A percentile compares a stretch with the other conserved stretches of the same genome.
Evolutionary conservation across 1,284 basidiomycete genomes (phyloP).

Genomic region (Tilletia horrida): DNA sequence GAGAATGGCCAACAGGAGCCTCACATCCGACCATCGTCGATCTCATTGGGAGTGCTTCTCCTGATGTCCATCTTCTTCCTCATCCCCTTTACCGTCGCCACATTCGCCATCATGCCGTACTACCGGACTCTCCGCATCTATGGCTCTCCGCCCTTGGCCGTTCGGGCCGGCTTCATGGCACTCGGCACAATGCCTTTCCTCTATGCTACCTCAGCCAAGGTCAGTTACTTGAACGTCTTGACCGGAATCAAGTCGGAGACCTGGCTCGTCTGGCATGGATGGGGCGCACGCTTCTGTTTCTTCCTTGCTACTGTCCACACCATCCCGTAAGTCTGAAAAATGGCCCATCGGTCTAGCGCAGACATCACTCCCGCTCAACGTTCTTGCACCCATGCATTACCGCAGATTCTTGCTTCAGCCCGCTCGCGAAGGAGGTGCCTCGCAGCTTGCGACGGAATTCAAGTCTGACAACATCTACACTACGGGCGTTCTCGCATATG

Average conservation of each 20-base stretch:
- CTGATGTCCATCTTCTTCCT: slow-evolving; percentile 18
- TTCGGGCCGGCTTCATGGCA: slow-evolving; percentile 46
- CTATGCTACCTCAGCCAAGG: slow-evolving; percentile 37
- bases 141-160: slow-evolving; percentile 40
- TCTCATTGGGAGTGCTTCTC: background rate
- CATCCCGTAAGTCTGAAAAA: slow-evolving; percentile 26
- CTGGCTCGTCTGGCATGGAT: slow-evolving; percentile 51
- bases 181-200: slow-evolving; percentile 47
- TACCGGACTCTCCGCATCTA: slow-evolving; percentile 35
- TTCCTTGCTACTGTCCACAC: slow-evolving; percentile 45
- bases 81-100: slow-evolving; percentile 26
- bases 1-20: background rate
- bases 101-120: slow-evolving; percentile 37
- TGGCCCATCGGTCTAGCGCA: too few relatives aligned
- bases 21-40: background rate
- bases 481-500: slow-evolving; percentile 41
- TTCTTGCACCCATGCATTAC: background rate
- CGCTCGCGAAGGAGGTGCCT: slow-evolving; percentile 32
- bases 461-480: slow-evolving; percentile 36
- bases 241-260: slow-evolving; percentile 44
- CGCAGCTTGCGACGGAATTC: slow-evolving; percentile 30
- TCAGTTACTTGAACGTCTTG: slow-evolving; percentile 46
- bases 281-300: slow-evolving; percentile 41
- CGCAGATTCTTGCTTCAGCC: slow-evolving; percentile 39
- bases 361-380: background rate